Base-by-base conservation (phyloP, 1,284 basidiomycete genomes). In the Kwoniella shivajii region DNA sequence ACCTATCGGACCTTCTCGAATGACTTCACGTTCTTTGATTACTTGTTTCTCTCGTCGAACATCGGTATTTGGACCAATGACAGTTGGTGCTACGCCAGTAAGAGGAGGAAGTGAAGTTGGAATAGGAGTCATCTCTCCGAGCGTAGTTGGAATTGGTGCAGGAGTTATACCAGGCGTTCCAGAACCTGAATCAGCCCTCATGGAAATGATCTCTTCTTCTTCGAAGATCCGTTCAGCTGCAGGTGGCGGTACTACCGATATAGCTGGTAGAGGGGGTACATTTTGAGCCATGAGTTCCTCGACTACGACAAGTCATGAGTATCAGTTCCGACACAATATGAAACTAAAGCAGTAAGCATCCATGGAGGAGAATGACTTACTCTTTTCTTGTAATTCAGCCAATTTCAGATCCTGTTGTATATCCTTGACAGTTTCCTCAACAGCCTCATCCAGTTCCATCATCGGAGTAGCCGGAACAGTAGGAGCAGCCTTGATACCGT, bases 351-450 rank as follows among this genome's bases (percentile, higher is more conserved):
- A 22, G 9, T 31, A 22, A 26, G n/a, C n/a, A 37, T 44, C 26
- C 48, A 7, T 13, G 18, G 20, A 26, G 16, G 2, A 20, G n/a
- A 27, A 7, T 2, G 16, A 63, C 71, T 67, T 54, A 74, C 74
- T 60, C 53, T 71, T 69, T n/a, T 69, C 65, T 44, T 67, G 63
- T 18, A 78, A 60, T 20, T 68, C 63, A 16, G 66, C 66, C n/a
- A 78, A 61, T 43, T 64, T 64, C 30, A 48, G 46, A 46, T 76
- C 73, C 61, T 74, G 72, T 39, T 73, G 73, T 36, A 56, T 34
- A 46, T 76, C 67, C 57, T 73, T 73, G 29, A 61, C 31, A 18
- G 54, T 49, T 39, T 59, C 57, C 30, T 54, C 51, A 31, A 64
- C 61, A 20, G 59, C 51, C 2, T 61, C 60, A 34, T 66, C 59